Evolutionary conservation across 1,284 basidiomycete species (phyloP).

Genomic region (Cryptococcus hybrid): DNA sequence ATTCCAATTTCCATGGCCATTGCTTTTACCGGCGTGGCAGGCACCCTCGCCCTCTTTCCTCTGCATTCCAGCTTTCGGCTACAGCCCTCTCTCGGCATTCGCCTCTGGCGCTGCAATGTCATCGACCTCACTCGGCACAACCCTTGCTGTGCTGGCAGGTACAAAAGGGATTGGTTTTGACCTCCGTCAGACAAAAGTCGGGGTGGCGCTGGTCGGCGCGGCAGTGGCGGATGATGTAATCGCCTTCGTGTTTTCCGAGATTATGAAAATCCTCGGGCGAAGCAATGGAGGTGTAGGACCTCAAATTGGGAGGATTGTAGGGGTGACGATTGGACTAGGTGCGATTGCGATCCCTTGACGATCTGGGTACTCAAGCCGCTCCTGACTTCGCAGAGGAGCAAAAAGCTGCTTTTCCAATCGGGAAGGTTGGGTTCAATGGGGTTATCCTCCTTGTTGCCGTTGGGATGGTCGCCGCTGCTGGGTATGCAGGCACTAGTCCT

Average conservation of each 20-base stretch:
- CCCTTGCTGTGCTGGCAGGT: slow-evolving; percentile 53
- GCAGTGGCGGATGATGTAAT: slow-evolving; percentile 60
- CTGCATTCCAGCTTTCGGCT: slow-evolving; percentile 50
- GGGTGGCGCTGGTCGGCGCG: slow-evolving; percentile 56
- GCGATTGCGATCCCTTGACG: slow-evolving; percentile 11
- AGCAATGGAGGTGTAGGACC: slow-evolving; percentile 7
- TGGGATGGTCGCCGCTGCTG: slow-evolving; percentile 31
- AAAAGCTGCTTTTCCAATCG: neutral
- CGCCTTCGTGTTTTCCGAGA: slow-evolving; percentile 56
- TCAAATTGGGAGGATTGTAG: slow-evolving; percentile 14
- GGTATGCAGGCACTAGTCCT: slow-evolving; percentile 50
- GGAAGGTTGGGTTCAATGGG: neutral
- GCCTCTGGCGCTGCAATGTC: slow-evolving; percentile 57
- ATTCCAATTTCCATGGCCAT: slow-evolving; percentile 52
- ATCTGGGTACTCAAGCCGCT: slow-evolving; percentile 4
- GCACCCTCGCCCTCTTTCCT: slow-evolving; percentile 55
- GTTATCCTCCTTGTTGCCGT: slow-evolving; percentile 22
- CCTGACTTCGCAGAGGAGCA: neutral
- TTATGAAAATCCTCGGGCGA: slow-evolving; percentile 51
- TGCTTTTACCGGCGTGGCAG: slow-evolving; percentile 54
- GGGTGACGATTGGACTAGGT: slow-evolving; percentile 27
- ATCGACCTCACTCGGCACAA: slow-evolving; percentile 59
- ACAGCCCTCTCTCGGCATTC: slow-evolving; percentile 54
- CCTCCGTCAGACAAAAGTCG: slow-evolving; percentile 54
- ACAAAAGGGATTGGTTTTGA: slow-evolving; percentile 30